phyloP scores from a whole-genome alignment of 2,329 filamentous ascomycete species.

The Cercospora sesami region DNA sequence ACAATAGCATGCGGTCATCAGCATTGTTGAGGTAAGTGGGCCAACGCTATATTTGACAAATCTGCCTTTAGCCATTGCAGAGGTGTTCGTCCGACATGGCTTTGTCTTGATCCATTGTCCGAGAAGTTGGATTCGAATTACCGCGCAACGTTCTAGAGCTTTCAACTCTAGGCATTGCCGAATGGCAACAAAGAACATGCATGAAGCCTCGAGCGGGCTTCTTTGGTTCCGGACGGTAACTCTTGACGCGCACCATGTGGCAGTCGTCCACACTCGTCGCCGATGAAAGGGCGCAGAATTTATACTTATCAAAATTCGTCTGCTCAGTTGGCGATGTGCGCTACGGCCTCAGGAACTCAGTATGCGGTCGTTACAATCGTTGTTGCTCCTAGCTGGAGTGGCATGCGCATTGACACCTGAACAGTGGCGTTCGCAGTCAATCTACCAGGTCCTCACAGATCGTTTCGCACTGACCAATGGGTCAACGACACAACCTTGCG shows the following conservation, averaged over 20 bases:
- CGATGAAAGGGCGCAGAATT: conserved; percentile 8
- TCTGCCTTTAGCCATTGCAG: not conserved
- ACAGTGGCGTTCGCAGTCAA: conserved; percentile 52
- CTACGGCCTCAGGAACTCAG: not conserved
- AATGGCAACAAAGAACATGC: conserved; percentile 10
- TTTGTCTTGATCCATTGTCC: conserved; percentile 18
- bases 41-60: conserved; percentile 9
- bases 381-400: conserved; percentile 17
- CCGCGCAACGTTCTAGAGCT: conserved; percentile 8
- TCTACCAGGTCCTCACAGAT: conserved; percentile 61
- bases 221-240: conserved; percentile 9
- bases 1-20: conserved; percentile 7
- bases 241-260: conserved; percentile 13
- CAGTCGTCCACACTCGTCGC: not conserved
- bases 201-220: conserved; percentile 1
- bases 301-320: conserved; percentile 11
- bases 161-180: conserved; percentile 13
- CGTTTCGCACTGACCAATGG: conserved; percentile 54
- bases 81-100: conserved; percentile 10
- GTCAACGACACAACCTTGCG: conserved; percentile 48
- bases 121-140: conserved; percentile 4
- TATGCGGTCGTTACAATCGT: conserved; percentile 8
- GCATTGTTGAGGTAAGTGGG: conserved; percentile 1
- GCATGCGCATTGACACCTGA: conserved; percentile 21
- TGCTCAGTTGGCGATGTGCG: not conserved